These are phyloP conservation scores for Aspergillus hiratsukae DNA, from an alignment of 2,329 filamentous ascomycete species.

Conservation along the genomic window DNA sequence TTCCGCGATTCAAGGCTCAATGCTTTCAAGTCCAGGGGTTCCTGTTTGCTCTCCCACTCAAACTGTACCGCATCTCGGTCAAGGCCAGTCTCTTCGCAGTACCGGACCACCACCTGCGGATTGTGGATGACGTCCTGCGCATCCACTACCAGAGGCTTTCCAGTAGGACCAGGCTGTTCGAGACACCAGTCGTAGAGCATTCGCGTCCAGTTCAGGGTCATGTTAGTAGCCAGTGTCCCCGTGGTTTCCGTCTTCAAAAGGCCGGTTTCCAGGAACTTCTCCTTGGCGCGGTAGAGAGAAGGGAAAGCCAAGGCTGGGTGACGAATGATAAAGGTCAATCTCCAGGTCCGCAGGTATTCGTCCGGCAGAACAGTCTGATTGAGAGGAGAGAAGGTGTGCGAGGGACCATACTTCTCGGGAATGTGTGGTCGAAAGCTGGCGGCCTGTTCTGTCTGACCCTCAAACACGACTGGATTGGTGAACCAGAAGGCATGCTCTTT, in stretches of 20 bases:
- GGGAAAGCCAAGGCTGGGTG: conserved; percentile 39
- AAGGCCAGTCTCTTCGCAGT: conserved; percentile 29
- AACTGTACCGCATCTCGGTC: conserved; percentile 28
- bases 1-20: conserved; percentile 1
- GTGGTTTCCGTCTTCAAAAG: conserved; percentile 11
- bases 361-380: conserved; percentile 36
- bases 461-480: conserved; percentile 17
- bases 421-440: conserved; percentile 14
- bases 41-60: conserved; percentile 23
- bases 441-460: conserved; percentile 2
- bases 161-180: conserved; percentile 16
- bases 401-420: conserved; percentile 11
- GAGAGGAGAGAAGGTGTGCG: conserved; percentile 19
- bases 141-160: conserved; percentile 31
- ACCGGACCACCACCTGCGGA: conserved; percentile 24
- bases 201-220: conserved; percentile 29
- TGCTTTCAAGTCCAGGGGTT: conserved; percentile 4
- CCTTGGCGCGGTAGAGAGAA: conserved; percentile 33
- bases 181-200: conserved; percentile 34
- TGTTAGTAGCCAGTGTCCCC: conserved; percentile 16
- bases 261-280: conserved; percentile 13
- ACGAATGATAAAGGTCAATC: conserved; percentile 34
- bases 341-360: conserved; percentile 30
- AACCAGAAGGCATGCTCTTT: conserved; percentile 36
- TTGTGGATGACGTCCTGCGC: conserved; percentile 37